These are phyloP conservation scores for Cairneyella variabilis DNA, from an alignment of 495 filamentous ascomycete genomes.

Conservation along the genomic window DNA sequence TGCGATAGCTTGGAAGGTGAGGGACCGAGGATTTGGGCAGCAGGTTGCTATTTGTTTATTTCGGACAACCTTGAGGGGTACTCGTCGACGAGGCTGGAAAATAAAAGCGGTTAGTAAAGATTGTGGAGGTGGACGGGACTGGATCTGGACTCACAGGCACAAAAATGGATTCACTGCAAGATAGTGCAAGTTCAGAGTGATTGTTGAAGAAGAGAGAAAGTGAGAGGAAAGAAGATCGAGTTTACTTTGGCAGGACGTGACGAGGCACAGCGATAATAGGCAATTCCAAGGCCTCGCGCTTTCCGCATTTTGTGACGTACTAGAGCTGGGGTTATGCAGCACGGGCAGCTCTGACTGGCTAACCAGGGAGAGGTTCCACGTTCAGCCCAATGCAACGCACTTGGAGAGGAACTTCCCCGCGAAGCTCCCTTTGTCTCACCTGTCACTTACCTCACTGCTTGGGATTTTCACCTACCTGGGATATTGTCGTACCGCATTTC, in stretches of 20 bases:
- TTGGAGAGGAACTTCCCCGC: no score
- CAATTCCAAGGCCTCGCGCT: not conserved
- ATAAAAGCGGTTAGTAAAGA: not conserved
- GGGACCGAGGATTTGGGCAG: not conserved
- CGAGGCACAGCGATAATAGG: not conserved
- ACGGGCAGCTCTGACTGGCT: no score
- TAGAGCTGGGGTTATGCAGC: no score
- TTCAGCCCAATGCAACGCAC: no score
- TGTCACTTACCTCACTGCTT: not conserved
- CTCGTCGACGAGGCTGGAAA: not conserved
- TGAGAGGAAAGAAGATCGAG: not conserved
- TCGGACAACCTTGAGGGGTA: not conserved
- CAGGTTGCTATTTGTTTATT: not conserved
- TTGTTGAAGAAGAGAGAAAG: not conserved
- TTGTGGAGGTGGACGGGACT: no score
- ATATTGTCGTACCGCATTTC: not conserved
- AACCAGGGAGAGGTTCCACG: no score
- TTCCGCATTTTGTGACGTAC: conserved; percentile 1
- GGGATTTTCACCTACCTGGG: no score
- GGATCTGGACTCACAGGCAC: no score
- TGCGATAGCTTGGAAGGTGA: not conserved
- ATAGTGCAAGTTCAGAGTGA: no score
- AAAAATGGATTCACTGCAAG: no score
- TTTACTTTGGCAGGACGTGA: not conserved
- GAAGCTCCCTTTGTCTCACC: no score